Conservation (phyloP, 495 filamentous ascomycete genomes). For the Neurospora sp. region DNA sequence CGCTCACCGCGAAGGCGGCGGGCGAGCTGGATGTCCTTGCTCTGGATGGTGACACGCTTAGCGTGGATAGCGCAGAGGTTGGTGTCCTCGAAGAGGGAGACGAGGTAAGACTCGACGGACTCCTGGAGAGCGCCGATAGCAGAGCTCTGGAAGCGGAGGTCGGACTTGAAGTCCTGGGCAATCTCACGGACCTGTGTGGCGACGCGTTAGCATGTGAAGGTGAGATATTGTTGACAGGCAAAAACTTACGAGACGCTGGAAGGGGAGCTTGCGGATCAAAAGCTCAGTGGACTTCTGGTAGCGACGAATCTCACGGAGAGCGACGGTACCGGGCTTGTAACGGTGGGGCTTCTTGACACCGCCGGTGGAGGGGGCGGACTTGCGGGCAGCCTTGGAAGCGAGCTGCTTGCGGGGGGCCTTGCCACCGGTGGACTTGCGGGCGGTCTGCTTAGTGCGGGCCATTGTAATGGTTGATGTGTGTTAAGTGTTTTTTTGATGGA, state of each 20-base stretch:
- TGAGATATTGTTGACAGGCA: slow-evolving; percentile 3
- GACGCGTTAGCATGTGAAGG: slow-evolving; percentile 22
- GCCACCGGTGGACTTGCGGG: slow-evolving; percentile 99
- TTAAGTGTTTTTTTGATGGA: slow-evolving; percentile 24
- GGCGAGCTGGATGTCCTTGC: slow-evolving; percentile 94
- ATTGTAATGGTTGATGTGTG: slow-evolving; percentile 52
- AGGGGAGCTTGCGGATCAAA: slow-evolving; percentile 99
- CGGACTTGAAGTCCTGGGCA: slow-evolving; percentile 99
- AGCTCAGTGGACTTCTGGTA: slow-evolving; percentile 99
- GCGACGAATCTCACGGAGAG: slow-evolving; percentile 99
- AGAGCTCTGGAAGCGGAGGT: slow-evolving; percentile 99
- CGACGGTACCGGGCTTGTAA: slow-evolving; percentile 99
- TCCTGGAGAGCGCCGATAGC: slow-evolving; percentile 99
- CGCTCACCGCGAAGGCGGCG: slow-evolving; percentile 95
- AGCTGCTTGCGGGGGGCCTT: slow-evolving; percentile 99
- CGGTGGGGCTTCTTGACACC: slow-evolving; percentile 99
- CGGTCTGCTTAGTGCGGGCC: slow-evolving; percentile 99
- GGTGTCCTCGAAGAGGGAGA: slow-evolving; percentile 99
- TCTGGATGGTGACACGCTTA: slow-evolving; percentile 97
- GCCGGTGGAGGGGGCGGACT: slow-evolving; percentile 48
- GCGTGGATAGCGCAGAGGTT: slow-evolving; percentile 99
- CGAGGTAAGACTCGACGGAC: slow-evolving; percentile 99
- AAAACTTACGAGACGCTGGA: slow-evolving; percentile 82
- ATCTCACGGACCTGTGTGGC: slow-evolving; percentile 76
- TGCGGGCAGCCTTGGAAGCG: slow-evolving; percentile 45